phyloP scores from a whole-genome alignment of 2,329 filamentous ascomycete genomes.

The Curvularia spicifera region DNA sequence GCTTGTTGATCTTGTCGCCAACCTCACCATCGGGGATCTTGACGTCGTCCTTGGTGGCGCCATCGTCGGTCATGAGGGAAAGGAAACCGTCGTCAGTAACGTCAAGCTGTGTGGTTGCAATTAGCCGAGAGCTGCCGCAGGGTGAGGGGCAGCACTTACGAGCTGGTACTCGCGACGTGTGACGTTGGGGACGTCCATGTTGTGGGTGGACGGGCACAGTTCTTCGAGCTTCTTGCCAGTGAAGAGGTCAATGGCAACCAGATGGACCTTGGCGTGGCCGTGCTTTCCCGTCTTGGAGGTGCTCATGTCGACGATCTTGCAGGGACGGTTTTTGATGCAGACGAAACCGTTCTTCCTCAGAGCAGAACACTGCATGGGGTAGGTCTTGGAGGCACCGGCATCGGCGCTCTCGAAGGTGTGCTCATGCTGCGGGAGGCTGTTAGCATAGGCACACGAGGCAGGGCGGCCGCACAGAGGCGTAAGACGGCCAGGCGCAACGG shows the following conservation, averaged over 20 bases:
- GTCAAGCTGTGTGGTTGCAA: constrained; percentile 69
- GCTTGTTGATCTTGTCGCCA: constrained; percentile 82
- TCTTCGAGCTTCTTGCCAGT: constrained; percentile 99
- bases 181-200: constrained; percentile 98
- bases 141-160: constrained; percentile 65
- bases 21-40: constrained; percentile 88
- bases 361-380: constrained; percentile 98
- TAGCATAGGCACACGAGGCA: constrained; percentile 19
- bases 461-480: constrained; percentile 7
- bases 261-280: constrained; percentile 99
- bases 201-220: constrained; percentile 94
- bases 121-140: constrained; percentile 26
- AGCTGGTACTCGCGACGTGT: constrained; percentile 89
- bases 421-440: constrained; percentile 55
- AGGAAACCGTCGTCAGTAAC: constrained; percentile 94
- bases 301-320: constrained; percentile 99
- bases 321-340: constrained; percentile 97
- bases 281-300: constrained; percentile 99
- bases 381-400: constrained; percentile 93
- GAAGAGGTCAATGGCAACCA: constrained; percentile 99
- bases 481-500: constrained; percentile 41
- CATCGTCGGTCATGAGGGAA: constrained; percentile 87
- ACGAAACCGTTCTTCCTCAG: constrained; percentile 99
- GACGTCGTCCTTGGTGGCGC: constrained; percentile 92
- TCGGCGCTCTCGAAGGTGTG: constrained; percentile 90